A percentile compares a stretch with the other conserved stretches of the same genome.
phyloP scores from a whole-genome alignment of 2,329 filamentous ascomycete species.

The Westerdykella sp. region DNA sequence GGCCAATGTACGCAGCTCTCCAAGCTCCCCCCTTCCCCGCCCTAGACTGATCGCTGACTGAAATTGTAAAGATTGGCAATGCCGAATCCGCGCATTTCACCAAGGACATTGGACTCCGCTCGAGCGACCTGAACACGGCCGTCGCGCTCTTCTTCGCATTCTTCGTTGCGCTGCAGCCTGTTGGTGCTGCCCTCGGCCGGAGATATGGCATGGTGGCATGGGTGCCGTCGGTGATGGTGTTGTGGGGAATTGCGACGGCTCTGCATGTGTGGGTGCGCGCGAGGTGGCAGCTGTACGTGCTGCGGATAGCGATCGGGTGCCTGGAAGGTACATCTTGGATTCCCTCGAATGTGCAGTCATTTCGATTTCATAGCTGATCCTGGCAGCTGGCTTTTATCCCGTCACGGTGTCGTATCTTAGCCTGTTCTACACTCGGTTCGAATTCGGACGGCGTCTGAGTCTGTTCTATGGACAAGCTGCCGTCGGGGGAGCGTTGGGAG shows the following conservation, averaged over 20 bases:
- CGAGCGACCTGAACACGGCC: conserved; percentile 51
- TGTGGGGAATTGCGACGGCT: conserved; percentile 48
- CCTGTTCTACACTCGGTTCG: conserved; percentile 53
- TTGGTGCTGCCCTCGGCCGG: conserved; percentile 52
- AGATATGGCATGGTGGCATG: conserved; percentile 51
- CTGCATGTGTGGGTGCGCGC: conserved; percentile 43
- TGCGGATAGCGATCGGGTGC: conserved; percentile 43
- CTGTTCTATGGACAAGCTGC: conserved; percentile 55
- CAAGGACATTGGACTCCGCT: conserved; percentile 46
- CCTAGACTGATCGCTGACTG: neutral
- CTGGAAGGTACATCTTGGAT: conserved; percentile 37
- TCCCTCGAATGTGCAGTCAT: neutral
- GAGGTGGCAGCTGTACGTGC: conserved; percentile 43
- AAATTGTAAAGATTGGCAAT: conserved; percentile 44
- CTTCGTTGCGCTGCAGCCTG: conserved; percentile 53
- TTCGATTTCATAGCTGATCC: conserved; percentile 5
- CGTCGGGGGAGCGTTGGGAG: conserved; percentile 52
- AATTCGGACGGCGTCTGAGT: conserved; percentile 50
- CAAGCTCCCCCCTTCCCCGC: neutral
- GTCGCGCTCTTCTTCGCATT: conserved; percentile 54
- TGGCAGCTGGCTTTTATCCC: conserved; percentile 52
- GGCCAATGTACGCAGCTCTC: conserved; percentile 35
- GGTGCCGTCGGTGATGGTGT: conserved; percentile 53
- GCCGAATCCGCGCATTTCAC: conserved; percentile 56
- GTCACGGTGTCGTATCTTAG: conserved; percentile 54